A percentile compares a stretch with the other conserved stretches of the same genome.
Conservation (phyloP, 225 moss, liverwort and hornwort genomes). For the Anthoceros angustus region DNA sequence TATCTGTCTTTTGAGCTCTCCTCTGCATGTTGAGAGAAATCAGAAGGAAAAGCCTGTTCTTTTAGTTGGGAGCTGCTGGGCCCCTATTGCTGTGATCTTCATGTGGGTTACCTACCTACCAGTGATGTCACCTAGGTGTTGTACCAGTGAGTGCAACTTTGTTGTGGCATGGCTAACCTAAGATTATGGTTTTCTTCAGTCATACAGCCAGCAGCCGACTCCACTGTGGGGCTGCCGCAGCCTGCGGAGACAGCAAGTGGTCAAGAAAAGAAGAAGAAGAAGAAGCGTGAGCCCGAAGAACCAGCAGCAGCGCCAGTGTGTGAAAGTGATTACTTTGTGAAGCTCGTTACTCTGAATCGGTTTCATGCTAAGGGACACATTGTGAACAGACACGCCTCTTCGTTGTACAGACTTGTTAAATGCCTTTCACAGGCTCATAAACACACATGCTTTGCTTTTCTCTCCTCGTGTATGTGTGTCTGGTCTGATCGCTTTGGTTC, state of each 20-base stretch:
- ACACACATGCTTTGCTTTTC: too few relatives aligned
- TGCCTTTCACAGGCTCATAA: too few relatives aligned
- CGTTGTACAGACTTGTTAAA: too few relatives aligned
- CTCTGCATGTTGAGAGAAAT: neutral
- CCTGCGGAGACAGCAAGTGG: neutral
- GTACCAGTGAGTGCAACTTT: neutral
- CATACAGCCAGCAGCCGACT: constrained; percentile 64
- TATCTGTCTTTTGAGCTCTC: neutral
- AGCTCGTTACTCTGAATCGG: too few relatives aligned
- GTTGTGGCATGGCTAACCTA: neutral
- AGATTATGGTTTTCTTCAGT: constrained; percentile 8
- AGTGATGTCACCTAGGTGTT: neutral
- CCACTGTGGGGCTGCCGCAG: constrained; percentile 15
- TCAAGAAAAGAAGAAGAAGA: constrained; percentile 1
- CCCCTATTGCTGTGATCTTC: too few relatives aligned
- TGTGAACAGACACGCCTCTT: too few relatives aligned
- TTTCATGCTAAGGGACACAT: too few relatives aligned
- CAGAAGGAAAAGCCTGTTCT: neutral
- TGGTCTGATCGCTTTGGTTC: too few relatives aligned
- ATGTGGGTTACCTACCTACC: too few relatives aligned
- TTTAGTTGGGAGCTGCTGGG: neutral
- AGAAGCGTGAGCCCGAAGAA: constrained; percentile 5
- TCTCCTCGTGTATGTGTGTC: too few relatives aligned
- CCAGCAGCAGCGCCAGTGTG: neutral
- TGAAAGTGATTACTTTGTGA: too few relatives aligned